Evolutionary conservation across 2,329 filamentous ascomycete genomes (phyloP), one percentile per base, ranked within the genome.

Genomic region (Sporothrix brasiliensis): DNA sequence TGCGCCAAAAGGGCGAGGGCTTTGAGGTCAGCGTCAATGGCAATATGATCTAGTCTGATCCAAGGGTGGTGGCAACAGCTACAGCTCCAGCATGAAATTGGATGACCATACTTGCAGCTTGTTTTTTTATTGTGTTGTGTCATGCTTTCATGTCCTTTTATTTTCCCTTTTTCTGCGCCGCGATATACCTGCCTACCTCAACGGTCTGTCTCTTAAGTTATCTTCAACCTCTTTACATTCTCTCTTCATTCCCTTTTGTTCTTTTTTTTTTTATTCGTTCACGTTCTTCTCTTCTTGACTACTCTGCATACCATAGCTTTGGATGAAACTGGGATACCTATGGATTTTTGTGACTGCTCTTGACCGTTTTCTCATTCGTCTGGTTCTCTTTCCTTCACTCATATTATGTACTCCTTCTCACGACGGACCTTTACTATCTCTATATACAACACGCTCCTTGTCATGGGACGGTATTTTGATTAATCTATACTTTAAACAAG

Each of bases 1-100:
- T 93, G 78, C 92, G 90, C 83, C 91, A 93, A 80, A 95, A 94
- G 85, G 89, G 88, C 61, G 89, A 93, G 75, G 92, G 92, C 21
- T 94, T 91, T 75, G 91, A 94, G 81, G 88, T 95, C 75, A 91
- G 89, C 77, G 88, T 94, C 73, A 94, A 94, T 77, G 92, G 92
- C 58, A 90, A 88, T 80, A 90, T 90, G 87, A 90, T 91, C 77
- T 91, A 80, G 49, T 19, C 13, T 27, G 47, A 30, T 24, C 30
- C 30, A 7, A 21, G n/a, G 7, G 30, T 5, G 19, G 19, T 21
- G 6, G 41, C 16, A 49, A n/a, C 13, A 41, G 50, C 24, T 24
- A n/a, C 13, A 41, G 24, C 58, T 63, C 11, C 39, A 41, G 21
- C 19, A 68, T 44, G 39, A 67, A 47, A 65, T 47, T 47, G 56